Evolutionary conservation across 805 yeast species (phyloP).

Genomic region (Candida sphagnicola): DNA sequence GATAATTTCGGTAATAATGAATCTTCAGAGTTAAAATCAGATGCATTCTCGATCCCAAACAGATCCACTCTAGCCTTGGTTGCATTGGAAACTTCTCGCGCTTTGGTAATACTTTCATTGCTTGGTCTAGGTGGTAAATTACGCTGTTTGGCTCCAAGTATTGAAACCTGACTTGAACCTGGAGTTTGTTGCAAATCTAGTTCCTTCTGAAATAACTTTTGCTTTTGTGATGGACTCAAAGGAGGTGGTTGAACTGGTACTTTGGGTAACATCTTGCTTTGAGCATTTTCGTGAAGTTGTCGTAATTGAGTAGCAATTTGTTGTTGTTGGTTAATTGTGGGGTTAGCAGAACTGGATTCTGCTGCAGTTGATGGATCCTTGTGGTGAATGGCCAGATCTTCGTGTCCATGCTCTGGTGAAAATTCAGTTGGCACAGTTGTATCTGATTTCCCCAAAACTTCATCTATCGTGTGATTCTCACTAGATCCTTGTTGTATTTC

Average conservation of each 20-base stretch:
- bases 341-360: no score
- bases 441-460: no score
- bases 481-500: no score
- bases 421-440: no score
- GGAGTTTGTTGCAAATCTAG: background rate
- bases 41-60: slow-evolving; percentile 4
- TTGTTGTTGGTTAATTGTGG: background rate
- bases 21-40: background rate
- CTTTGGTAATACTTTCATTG: slow-evolving; percentile 18
- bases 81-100: slow-evolving; percentile 18
- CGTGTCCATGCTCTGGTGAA: no score
- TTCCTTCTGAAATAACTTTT: background rate
- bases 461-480: no score
- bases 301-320: background rate
- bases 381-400: no score
- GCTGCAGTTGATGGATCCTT: no score
- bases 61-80: slow-evolving; percentile 1
- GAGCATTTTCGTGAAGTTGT: background rate
- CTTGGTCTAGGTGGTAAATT: slow-evolving; percentile 24
- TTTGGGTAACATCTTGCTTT: background rate
- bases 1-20: background rate
- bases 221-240: background rate
- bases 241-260: slow-evolving; percentile 1
- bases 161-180: background rate
- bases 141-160: background rate